Conservation (phyloP, 2,329 filamentous ascomycete species). For the Pseudocercospora macadamiae region DNA sequence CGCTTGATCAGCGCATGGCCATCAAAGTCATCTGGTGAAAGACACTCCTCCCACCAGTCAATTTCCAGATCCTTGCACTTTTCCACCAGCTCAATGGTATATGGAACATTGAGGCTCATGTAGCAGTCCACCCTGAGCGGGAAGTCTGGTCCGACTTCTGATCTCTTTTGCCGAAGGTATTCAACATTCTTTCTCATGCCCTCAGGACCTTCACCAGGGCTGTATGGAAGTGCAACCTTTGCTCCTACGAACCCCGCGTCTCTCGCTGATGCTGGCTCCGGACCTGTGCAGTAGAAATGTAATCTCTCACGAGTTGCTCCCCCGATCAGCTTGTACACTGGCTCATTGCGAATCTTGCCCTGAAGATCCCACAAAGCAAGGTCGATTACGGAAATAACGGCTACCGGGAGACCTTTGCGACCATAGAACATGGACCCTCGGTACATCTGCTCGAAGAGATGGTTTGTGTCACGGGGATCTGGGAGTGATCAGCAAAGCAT, state of each 20-base stretch:
- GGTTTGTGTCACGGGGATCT: constrained; percentile 89
- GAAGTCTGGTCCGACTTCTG: constrained; percentile 84
- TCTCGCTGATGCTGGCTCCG: constrained; percentile 78
- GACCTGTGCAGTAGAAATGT: constrained; percentile 93
- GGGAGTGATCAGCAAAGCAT: constrained; percentile 22
- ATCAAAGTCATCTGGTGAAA: constrained; percentile 89
- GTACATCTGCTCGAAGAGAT: constrained; percentile 96
- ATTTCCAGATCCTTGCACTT: constrained; percentile 81
- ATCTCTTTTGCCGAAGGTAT: constrained; percentile 82
- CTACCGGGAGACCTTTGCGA: constrained; percentile 85
- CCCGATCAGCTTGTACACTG: constrained; percentile 92
- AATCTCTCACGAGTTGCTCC: constrained; percentile 82
- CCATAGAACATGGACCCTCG: constrained; percentile 95
- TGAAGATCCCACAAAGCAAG: constrained; percentile 90
- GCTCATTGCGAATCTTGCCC: constrained; percentile 88
- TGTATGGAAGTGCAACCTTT: constrained; percentile 88
- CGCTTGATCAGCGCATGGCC: constrained; percentile 88
- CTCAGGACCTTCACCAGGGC: constrained; percentile 80
- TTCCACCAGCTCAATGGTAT: constrained; percentile 89
- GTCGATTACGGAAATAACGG: constrained; percentile 92
- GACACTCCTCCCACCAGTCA: constrained; percentile 97
- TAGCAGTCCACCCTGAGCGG: constrained; percentile 96
- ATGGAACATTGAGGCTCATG: constrained; percentile 91
- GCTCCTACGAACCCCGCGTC: constrained; percentile 87
- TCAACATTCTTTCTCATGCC: constrained; percentile 88